Base-by-base conservation (phyloP, 441 rosid genomes). In the Pelargonium fulgidum region DNA sequence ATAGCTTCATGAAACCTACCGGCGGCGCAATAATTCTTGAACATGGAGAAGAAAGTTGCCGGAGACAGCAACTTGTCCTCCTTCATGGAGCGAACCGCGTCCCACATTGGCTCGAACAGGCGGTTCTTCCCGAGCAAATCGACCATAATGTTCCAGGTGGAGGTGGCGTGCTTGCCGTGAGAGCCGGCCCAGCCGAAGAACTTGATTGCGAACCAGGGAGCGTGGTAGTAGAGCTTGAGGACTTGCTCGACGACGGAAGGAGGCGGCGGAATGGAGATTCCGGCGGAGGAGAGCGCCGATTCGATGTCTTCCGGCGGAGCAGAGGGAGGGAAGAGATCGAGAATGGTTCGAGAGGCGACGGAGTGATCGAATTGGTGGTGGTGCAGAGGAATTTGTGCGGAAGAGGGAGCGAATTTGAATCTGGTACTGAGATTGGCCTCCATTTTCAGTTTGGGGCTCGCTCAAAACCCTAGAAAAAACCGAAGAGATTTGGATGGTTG, bases 101-200 rank as follows among this genome's bases (percentile, higher is more conserved):
- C 87, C 90, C 90, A 85, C 90, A 88, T 88, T 13, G 79, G 67
- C 29, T 81, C 88, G n/a, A 81, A 87, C 1, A 73, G 73, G 4
- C 58, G 73, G 70, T 79, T 87, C 72, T 79, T 81, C 1, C 90
- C 92, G 0, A 87, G 86, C 65, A 87, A 50, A 75, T 87, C 89
- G 3, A 87, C 87, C 78, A 87, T 76, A 17, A 84, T 73, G 65
- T 83, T 85, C 90, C 92, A 85, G 0, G 82, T 77, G 3, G 47
- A 70, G 1, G 77, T 50, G 14, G 81, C 68, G 39, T 76, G 86
- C 74, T 78, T 80, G 67, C 39, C 76, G 36, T 56, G 41, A 10
- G 72, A 13, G 4, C 85, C 82, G 0, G 81, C 87, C 86, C 88
- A 85, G 4, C 87, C 79, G 75, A 87, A 87, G 78, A 81, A 87